A percentile compares a stretch with the other conserved stretches of the same genome.
Evolutionary conservation across 2,329 filamentous ascomycete species (phyloP).

Genomic region (Diaporthe citrichinensis): DNA sequence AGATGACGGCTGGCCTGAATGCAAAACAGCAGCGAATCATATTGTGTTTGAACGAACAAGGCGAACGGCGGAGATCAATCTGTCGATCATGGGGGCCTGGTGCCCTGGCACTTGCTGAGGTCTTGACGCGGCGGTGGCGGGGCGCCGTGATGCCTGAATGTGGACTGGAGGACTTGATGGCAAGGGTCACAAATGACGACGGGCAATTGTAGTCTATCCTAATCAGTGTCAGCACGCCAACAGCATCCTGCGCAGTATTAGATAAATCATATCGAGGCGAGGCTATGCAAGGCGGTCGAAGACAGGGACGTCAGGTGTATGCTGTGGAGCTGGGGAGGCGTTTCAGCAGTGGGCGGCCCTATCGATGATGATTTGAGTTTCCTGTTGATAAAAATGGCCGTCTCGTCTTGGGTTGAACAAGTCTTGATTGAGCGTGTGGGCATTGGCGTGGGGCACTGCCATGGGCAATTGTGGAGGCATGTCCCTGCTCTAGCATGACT

Average conservation of each 20-base stretch:
- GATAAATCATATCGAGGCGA: not conserved
- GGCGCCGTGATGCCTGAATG: not conserved
- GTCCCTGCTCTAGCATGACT: slow-evolving; percentile 20
- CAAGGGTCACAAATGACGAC: not conserved
- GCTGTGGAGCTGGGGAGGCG: not conserved
- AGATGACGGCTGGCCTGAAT: not conserved
- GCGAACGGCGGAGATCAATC: not conserved
- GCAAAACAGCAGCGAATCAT: slow-evolving; percentile 8
- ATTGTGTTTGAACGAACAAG: slow-evolving; percentile 7
- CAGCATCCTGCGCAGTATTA: not conserved
- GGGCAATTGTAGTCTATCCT: not conserved
- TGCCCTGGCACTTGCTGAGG: not conserved
- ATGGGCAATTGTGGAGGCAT: not conserved
- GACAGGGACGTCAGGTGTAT: not conserved
- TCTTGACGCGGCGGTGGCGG: not conserved
- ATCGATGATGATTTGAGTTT: slow-evolving; percentile 23
- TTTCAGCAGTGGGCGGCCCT: slow-evolving; percentile 1
- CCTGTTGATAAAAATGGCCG: slow-evolving; percentile 17
- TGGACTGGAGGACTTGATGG: not conserved
- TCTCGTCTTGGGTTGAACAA: slow-evolving; percentile 2
- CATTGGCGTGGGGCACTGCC: not conserved
- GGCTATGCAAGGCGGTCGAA: not conserved
- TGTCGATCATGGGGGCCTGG: not conserved
- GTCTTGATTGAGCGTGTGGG: not conserved
- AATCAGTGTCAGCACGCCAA: not conserved